These are phyloP conservation scores for Russula abietina DNA, from an alignment of 768 basidiomycete genomes.

Conservation along the genomic window DNA sequence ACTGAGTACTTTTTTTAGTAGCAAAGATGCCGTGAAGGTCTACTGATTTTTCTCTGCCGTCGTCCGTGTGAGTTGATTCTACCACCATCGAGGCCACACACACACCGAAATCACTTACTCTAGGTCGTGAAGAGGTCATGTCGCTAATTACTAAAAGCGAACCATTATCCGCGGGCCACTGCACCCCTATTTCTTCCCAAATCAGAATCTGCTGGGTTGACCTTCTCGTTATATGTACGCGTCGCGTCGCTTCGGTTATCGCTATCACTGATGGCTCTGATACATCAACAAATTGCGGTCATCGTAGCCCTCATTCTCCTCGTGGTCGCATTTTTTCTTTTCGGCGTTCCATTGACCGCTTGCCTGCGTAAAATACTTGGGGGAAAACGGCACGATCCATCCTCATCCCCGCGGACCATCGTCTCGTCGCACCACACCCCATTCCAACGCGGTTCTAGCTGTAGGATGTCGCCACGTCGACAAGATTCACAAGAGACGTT, in stretches of 20 bases:
- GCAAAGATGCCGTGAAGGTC: neutral
- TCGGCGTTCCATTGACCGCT: conserved; percentile 26
- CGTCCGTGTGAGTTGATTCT: neutral
- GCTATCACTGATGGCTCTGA: conserved; percentile 2
- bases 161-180: neutral
- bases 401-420: neutral
- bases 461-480: conserved; percentile 1
- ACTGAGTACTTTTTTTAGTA: neutral
- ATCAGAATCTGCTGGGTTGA: conserved; percentile 24
- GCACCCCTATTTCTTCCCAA: conserved; percentile 12
- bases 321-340: conserved; percentile 24
- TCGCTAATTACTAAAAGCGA: conserved; percentile 5
- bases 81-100: neutral
- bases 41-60: neutral
- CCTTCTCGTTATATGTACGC: conserved; percentile 25
- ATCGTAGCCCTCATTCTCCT: conserved; percentile 23
- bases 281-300: neutral
- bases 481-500: conserved; percentile 12
- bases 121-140: neutral
- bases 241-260: neutral
- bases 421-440: neutral
- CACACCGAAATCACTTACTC: neutral
- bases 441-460: neutral
- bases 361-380: conserved; percentile 19
- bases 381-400: neutral